phyloP scores from a whole-genome alignment of 306 rosid species.

The Urtica urens region DNA sequence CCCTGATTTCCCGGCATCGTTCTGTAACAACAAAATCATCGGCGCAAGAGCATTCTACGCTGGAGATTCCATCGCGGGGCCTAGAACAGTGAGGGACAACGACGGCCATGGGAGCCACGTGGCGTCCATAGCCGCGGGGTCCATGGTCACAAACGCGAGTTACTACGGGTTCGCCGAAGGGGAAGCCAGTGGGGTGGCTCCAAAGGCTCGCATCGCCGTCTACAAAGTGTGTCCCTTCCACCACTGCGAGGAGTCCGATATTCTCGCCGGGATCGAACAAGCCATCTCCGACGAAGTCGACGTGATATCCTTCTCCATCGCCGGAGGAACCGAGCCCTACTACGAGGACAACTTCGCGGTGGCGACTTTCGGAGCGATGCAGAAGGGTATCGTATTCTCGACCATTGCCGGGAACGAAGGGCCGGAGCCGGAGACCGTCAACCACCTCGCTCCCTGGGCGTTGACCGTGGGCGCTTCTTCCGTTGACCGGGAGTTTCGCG shows the following conservation, averaged over 20 bases:
- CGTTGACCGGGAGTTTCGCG: conserved; percentile 54
- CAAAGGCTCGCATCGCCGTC: conserved; percentile 57
- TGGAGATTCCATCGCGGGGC: conserved; percentile 34
- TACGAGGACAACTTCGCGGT: conserved; percentile 54
- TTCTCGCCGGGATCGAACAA: conserved; percentile 78
- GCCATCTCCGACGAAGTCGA: conserved; percentile 63
- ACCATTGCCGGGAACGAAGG: conserved; percentile 73
- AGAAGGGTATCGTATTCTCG: conserved; percentile 50
- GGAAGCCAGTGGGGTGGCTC: conserved; percentile 68
- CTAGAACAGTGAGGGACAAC: conserved; percentile 46
- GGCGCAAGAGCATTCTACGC: conserved; percentile 46
- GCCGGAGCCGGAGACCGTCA: conserved; percentile 46
- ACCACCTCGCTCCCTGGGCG: conserved; percentile 71
- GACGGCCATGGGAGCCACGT: conserved; percentile 71
- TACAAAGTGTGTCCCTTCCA: conserved; percentile 58
- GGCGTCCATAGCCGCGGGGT: conserved; percentile 60
- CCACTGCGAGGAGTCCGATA: conserved; percentile 57
- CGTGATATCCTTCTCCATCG: conserved; percentile 56
- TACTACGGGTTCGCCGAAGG: conserved; percentile 47
- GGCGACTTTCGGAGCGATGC: conserved; percentile 55
- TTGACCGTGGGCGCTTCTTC: conserved; percentile 69
- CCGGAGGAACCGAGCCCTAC: conserved; percentile 24
- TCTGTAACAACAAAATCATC: conserved; percentile 54
- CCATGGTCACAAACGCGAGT: conserved; percentile 39
- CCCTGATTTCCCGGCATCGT: conserved; percentile 29